These are phyloP conservation scores for Solanum commersonii DNA, from an alignment of 257 asterid genomes.

Conservation along the genomic window DNA sequence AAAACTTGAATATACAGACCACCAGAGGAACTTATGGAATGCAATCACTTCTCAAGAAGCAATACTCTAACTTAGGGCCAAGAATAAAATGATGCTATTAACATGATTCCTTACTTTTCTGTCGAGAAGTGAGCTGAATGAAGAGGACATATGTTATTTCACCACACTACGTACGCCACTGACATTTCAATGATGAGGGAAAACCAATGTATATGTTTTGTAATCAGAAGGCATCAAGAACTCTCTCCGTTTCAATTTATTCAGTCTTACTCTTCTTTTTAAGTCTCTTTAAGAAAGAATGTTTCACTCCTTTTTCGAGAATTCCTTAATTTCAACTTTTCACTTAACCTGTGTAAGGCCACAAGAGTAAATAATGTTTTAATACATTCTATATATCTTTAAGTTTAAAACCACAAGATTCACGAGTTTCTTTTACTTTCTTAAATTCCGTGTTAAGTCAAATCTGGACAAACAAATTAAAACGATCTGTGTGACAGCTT, in stretches of 20 bases:
- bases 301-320: no score
- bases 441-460: no score
- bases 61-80: background rate
- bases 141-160: background rate
- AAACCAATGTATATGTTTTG: background rate
- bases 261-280: no score
- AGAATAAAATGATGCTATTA: background rate
- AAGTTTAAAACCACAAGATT: background rate
- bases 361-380: background rate
- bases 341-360: background rate
- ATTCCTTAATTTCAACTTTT: no score
- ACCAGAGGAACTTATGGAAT: background rate
- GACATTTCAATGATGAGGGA: background rate
- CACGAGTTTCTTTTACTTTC: background rate
- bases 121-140: background rate
- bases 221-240: background rate
- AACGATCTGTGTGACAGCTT: background rate
- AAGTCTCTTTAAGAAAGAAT: no score
- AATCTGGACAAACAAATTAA: background rate
- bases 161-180: background rate
- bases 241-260: background rate
- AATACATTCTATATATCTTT: no score
- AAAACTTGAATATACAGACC: background rate
- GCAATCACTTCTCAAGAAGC: background rate
- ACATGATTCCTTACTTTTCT: background rate